A percentile compares a stretch with the other conserved stretches of the same genome.
Evolutionary conservation across 768 basidiomycete genomes (phyloP).

Genomic region (Lactarius evosmus): DNA sequence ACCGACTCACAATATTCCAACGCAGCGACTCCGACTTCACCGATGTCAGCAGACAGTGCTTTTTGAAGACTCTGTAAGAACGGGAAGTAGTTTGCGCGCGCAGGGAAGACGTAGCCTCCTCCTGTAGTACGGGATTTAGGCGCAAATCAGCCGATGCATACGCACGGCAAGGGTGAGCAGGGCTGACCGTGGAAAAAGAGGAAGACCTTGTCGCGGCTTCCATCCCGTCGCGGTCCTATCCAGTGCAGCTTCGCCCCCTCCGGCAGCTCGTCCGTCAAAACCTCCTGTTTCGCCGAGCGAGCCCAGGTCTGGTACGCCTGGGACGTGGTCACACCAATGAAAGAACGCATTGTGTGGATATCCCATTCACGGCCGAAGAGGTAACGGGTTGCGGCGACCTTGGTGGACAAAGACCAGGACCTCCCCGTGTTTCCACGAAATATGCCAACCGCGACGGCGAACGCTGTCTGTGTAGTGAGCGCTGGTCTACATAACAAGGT

Average conservation of each 20-base stretch:
- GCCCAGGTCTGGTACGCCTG: slow-evolving; percentile 4
- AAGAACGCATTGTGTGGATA: background rate
- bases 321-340: slow-evolving; percentile 4
- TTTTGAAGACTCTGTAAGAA: slow-evolving; percentile 6
- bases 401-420: slow-evolving; percentile 10
- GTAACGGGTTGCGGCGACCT: slow-evolving; percentile 4
- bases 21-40: slow-evolving; percentile 3
- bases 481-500: background rate
- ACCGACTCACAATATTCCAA: slow-evolving; percentile 14
- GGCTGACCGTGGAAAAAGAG: slow-evolving; percentile 12
- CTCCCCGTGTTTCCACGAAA: slow-evolving; percentile 11
- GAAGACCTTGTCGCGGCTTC: slow-evolving; percentile 2
- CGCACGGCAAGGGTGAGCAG: no score
- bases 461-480: background rate
- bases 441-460: slow-evolving; percentile 13
- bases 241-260: slow-evolving; percentile 17
- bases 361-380: slow-evolving; percentile 2
- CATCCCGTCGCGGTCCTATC: slow-evolving; percentile 15
- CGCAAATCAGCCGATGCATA: background rate
- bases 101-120: slow-evolving; percentile 1
- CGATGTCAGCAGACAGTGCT: background rate
- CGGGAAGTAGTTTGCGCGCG: background rate
- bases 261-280: background rate
- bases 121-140: background rate
- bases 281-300: background rate